Evolutionary conservation across 768 basidiomycete genomes (phyloP), one percentile per base, ranked within the genome.

Genomic region (Chiua virens): DNA sequence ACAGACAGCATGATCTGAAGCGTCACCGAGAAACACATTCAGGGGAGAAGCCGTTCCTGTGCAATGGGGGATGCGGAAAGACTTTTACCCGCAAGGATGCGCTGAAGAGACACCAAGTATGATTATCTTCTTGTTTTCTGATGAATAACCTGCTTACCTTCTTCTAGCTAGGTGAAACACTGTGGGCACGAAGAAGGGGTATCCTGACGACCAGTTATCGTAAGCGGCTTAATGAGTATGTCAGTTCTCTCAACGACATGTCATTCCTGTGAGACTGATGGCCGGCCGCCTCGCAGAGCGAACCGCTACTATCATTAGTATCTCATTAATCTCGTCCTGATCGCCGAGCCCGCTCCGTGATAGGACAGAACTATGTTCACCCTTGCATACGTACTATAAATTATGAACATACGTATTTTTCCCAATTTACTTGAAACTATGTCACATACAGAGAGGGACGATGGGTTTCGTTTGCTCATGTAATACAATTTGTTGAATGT

Each of bases 81-180:
- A 90, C 89, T 3, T 92, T 91, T 64, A 92, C 89, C 43, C 79
- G 89, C 57, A 90, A 91, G 71, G 89, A 92, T 63, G 89, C 89
- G 15, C 71, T 92, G 62, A 92, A 91, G 71, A 80, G 89, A 53
- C 89, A 92, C 66, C 89, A 92, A 81, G 89, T 81, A 59, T 53
- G 81, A 48, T 52, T 49, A 38, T 23, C 37, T 47, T 35, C 25
- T 14, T 30, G 25, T n/a, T 23, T 41, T 43, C 36, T 20, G 25
- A 49, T 39, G 44, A 54, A 54, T 32, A 25, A 57, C 20, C 47
- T 38, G 50, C 50, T 57, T 58, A 64, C 53, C 47, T 20, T 27
- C 44, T 49, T 42, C 41, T 62, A 86, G 89, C 75, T 90, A n/a
- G 56, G 88, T 89, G 45, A 91, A 91, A 69, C 77, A 79, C 50